phyloP scores from a whole-genome alignment of 371 early-diverging fungal genomes.

The Mortierella sp. region DNA sequence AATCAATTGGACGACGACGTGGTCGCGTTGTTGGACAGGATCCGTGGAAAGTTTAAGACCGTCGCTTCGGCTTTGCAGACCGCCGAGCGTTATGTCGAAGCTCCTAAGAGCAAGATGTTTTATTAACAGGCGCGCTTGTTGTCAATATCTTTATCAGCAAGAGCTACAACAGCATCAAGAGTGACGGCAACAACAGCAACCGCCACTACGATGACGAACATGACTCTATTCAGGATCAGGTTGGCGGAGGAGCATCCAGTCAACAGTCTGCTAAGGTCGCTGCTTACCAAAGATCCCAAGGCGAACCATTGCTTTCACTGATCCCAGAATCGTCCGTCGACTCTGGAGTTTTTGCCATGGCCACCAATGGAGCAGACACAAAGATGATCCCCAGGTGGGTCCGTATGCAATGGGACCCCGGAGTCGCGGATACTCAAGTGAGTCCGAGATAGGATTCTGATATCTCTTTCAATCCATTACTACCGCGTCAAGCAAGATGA shows the following conservation, averaged over 20 bases:
- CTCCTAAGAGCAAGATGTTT: constrained; percentile 54
- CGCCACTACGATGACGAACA: background rate
- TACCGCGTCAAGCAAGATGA: background rate
- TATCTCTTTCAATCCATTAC: background rate
- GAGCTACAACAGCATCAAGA: background rate
- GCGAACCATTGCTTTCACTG: background rate
- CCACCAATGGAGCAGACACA: background rate
- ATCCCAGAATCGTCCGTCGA: background rate
- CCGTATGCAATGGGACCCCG: constrained; percentile 21
- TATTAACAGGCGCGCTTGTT: constrained; percentile 35
- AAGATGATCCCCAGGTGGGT: background rate
- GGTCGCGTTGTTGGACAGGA: constrained; percentile 67
- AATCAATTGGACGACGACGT: constrained; percentile 73
- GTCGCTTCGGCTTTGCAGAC: constrained; percentile 68
- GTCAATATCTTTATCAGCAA: background rate
- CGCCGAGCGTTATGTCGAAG: constrained; percentile 57
- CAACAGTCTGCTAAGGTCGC: background rate
- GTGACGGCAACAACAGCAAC: background rate
- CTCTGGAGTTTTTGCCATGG: background rate
- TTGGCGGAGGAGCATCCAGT: background rate
- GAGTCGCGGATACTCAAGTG: background rate
- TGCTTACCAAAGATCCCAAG: no score
- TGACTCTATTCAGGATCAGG: background rate
- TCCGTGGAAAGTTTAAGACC: constrained; percentile 73
- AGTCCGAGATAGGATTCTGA: background rate